A percentile compares a stretch with the other conserved stretches of the same genome.
phyloP scores from a whole-genome alignment of 208 protist genomes.

The Trypanosoma conorhini region DNA sequence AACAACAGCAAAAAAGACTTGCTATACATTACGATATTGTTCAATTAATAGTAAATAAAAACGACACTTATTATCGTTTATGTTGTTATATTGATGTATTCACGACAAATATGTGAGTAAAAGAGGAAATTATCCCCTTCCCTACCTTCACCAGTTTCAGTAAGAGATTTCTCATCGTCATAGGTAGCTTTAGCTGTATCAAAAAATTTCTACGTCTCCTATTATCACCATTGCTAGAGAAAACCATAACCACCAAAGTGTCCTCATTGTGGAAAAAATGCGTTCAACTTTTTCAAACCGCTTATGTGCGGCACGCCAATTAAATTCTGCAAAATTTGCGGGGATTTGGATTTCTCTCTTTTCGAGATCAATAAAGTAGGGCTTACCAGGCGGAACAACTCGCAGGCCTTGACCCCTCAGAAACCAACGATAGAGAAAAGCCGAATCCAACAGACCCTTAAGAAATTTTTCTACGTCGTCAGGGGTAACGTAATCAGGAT shows the following conservation, averaged over 20 bases:
- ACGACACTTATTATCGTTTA: background rate
- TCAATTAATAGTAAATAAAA: background rate
- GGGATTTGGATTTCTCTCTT: slow-evolving; percentile 82
- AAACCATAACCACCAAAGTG: slow-evolving; percentile 91
- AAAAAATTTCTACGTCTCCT: slow-evolving; percentile 85
- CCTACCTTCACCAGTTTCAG: background rate
- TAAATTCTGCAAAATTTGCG: slow-evolving; percentile 86
- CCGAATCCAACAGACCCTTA: slow-evolving; percentile 57
- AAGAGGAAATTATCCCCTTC: background rate
- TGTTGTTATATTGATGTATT: background rate
- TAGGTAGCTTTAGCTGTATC: slow-evolving; percentile 4
- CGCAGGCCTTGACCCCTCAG: slow-evolving; percentile 78
- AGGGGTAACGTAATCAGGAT: slow-evolving; percentile 74
- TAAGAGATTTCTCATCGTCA: slow-evolving; percentile 11
- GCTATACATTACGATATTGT: background rate
- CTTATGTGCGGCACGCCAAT: slow-evolving; percentile 71
- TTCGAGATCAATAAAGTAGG: slow-evolving; percentile 73
- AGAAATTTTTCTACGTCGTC: slow-evolving; percentile 77
- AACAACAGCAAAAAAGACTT: background rate
- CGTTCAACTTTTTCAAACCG: slow-evolving; percentile 65
- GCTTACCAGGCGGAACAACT: slow-evolving; percentile 61
- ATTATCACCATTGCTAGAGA: slow-evolving; percentile 66
- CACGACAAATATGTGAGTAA: background rate
- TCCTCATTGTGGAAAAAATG: slow-evolving; percentile 49
- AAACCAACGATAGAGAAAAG: slow-evolving; percentile 85